phyloP scores from a whole-genome alignment of 106 monocot genomes.

The Cymbidium sinense region DNA sequence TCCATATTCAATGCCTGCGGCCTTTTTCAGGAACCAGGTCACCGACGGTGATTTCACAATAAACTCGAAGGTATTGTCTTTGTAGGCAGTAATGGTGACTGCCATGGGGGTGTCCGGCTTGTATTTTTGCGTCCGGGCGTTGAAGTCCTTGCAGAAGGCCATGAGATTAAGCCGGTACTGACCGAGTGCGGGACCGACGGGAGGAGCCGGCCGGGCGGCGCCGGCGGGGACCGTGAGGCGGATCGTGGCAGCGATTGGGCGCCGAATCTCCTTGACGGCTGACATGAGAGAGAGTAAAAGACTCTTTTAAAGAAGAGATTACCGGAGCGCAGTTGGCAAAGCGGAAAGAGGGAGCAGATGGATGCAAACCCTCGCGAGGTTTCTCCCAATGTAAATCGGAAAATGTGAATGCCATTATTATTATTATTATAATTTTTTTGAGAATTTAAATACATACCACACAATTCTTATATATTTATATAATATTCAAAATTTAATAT shows the following conservation, averaged over 20 bases:
- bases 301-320: background rate
- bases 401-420: too few species aligned
- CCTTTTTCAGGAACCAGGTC: constrained; percentile 53
- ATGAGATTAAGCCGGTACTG: constrained; percentile 56
- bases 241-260: constrained; percentile 45
- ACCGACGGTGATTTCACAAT: constrained; percentile 48
- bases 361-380: background rate
- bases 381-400: too few species aligned
- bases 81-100: constrained; percentile 53
- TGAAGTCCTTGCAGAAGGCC: constrained; percentile 72
- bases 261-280: constrained; percentile 35
- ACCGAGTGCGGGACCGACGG: constrained; percentile 50
- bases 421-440: too few species aligned
- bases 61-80: constrained; percentile 64
- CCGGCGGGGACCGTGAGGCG: constrained; percentile 56
- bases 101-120: constrained; percentile 64
- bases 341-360: background rate
- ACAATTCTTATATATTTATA: too few species aligned
- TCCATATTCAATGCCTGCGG: constrained; percentile 45
- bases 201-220: constrained; percentile 46
- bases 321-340: background rate
- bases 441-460: too few species aligned
- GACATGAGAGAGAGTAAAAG: constrained; percentile 14
- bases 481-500: too few species aligned
- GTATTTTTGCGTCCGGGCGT: constrained; percentile 58